Evolutionary conservation across 208 protist genomes (phyloP), one percentile per base, ranked within the genome.

Genomic region (Crithidia thermophila): DNA sequence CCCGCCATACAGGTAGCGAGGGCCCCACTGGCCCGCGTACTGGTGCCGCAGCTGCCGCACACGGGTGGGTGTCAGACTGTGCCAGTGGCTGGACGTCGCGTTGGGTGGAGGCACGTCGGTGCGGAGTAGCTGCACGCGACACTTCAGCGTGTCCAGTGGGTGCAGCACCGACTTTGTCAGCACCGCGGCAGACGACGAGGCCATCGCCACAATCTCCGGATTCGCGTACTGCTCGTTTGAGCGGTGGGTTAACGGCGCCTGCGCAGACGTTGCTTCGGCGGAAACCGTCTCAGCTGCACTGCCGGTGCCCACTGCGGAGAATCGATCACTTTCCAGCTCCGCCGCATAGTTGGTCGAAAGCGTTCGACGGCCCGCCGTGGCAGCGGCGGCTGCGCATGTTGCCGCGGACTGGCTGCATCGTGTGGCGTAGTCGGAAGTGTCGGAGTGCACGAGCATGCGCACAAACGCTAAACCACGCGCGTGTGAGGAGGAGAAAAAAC

Each of bases 121-220:
- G 58, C 63, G 60, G 14, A 77, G 42, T 1, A 87, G 67, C 67
- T 95, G 90, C 45, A 93, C 36, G 3, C 90, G 84, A 50, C 85
- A 95, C 68, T 95, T 95, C 23, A 93, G 28, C 0, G 90, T 95
- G 60, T 95, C 90, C 27, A 95, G 67, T 6, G 90, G 90, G 70
- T 95, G 87, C 20, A 93, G 72, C 14, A 92, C 4, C 1, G 83
- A 82, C 67, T 95, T 95, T 28, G 90, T 83, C 16, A 87, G 1
- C 18, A 90, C 27, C 6, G 85, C 81, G 1, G 90, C 82, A 1
- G 55, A 25, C 3, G 83, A 76, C 1, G 85, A 77, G 6, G 90
- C 84, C 21, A 87, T 40, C 7, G 83, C 79, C 4, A 76, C 55
- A 13, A 72, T 49, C 52, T 72, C 61, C 3, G 76, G 50, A 20